Conservation (phyloP, 345 rosid species). For the Raphanus raphanistrum region DNA sequence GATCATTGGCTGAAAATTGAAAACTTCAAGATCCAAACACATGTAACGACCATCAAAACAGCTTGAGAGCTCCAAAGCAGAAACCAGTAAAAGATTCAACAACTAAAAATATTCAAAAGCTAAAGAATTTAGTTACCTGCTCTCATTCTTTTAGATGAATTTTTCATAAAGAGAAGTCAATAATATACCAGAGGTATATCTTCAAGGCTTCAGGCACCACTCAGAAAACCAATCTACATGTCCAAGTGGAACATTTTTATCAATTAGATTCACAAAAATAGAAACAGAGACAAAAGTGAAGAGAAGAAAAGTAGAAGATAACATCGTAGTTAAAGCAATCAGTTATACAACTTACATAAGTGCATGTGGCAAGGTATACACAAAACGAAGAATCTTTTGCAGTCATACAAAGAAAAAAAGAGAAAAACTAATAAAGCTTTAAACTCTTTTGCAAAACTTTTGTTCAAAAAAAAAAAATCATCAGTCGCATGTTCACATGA, state of each 20-base stretch:
- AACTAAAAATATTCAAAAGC: neutral
- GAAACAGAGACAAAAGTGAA: constrained; percentile 5
- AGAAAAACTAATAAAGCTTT: constrained; percentile 24
- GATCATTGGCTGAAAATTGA: constrained; percentile 6
- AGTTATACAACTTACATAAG: constrained; percentile 10
- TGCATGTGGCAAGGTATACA: constrained; percentile 4
- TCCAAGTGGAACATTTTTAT: neutral
- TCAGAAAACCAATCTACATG: constrained; percentile 1
- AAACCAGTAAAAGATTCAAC: neutral
- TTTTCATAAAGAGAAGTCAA: constrained; percentile 30
- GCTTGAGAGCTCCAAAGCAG: constrained; percentile 6
- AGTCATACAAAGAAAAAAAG: constrained; percentile 37
- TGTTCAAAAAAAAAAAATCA: too few relatives aligned
- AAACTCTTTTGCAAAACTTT: too few relatives aligned
- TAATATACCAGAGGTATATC: constrained; percentile 24
- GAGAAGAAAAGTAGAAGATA: constrained; percentile 29
- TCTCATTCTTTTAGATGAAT: too few relatives aligned
- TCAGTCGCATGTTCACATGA: too few relatives aligned
- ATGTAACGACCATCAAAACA: neutral
- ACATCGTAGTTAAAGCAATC: constrained; percentile 22
- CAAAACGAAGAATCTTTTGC: constrained; percentile 40
- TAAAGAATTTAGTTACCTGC: constrained; percentile 44
- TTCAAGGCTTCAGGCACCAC: constrained; percentile 28
- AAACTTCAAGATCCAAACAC: neutral
- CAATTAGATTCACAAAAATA: neutral